Percentiles rank a stretch among this genome's conserved stretches.
Conservation (phyloP, 2,329 filamentous ascomycete genomes). For the Coniochaeta sp. region DNA sequence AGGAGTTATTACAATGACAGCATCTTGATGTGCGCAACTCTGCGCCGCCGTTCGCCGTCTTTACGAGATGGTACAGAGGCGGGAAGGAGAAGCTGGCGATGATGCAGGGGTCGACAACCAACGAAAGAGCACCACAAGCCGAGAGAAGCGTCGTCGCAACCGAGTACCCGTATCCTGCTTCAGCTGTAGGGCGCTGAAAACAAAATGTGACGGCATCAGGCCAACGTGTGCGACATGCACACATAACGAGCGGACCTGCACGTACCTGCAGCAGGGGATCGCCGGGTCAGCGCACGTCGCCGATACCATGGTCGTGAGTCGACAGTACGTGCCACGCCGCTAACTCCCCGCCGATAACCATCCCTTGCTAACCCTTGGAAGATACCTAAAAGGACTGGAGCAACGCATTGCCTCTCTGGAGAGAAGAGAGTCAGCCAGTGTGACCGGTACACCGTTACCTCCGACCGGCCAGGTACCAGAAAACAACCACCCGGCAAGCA, state of each 20-base stretch:
- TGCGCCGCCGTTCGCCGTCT: neutral
- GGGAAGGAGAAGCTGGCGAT: neutral
- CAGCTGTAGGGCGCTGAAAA: constrained; percentile 1
- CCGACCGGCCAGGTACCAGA: neutral
- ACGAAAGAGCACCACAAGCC: neutral
- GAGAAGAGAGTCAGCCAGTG: neutral
- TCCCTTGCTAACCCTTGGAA: neutral
- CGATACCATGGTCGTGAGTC: constrained; percentile 2
- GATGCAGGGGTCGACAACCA: neutral
- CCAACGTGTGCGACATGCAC: constrained; percentile 1
- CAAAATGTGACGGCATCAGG: constrained; percentile 1
- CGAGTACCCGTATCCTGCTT: constrained; percentile 1
- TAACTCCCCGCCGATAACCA: neutral
- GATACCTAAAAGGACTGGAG: neutral
- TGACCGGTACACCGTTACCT: neutral
- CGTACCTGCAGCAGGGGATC: constrained; percentile 3
- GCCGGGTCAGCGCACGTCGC: neutral
- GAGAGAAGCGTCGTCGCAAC: neutral
- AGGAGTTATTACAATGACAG: too few species aligned
- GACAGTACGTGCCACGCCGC: neutral
- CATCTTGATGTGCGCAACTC: neutral
- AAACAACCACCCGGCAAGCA: too few species aligned
- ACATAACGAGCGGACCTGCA: neutral
- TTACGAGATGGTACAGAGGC: neutral
- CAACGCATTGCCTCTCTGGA: neutral